Evolutionary conservation across 257 asterid species (phyloP).

Genomic region (Solanum peruvianum): DNA sequence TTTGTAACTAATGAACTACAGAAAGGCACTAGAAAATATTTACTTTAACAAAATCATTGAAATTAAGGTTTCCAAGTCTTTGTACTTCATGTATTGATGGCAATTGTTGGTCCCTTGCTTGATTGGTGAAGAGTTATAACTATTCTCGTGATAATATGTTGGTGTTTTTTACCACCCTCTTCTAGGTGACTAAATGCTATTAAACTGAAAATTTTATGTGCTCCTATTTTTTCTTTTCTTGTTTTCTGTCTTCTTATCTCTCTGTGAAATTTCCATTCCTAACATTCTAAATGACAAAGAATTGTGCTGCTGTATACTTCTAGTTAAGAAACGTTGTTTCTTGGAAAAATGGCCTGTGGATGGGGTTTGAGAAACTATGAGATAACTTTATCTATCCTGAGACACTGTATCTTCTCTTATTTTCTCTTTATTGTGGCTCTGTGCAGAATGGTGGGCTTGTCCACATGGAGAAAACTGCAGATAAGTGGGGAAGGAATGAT

Average conservation of each 20-base stretch:
- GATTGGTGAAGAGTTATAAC: not conserved
- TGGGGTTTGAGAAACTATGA: not conserved
- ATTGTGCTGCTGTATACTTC: not conserved
- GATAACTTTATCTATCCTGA: not conserved
- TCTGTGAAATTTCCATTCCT: not conserved
- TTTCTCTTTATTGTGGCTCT: not conserved
- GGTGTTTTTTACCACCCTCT: not conserved
- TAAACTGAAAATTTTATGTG: not conserved
- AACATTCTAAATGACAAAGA: not conserved
- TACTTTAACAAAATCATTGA: not conserved
- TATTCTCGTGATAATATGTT: not conserved
- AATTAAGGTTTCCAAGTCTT: not conserved
- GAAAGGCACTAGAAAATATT: not conserved
- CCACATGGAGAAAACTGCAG: slow-evolving; percentile 89
- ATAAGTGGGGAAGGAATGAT: slow-evolving; percentile 86
- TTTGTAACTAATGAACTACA: not conserved
- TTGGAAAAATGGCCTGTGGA: not conserved
- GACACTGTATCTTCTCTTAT: not conserved
- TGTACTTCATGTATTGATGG: not conserved
- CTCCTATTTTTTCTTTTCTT: not conserved
- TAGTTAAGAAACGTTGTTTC: not conserved
- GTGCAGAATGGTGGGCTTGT: slow-evolving; percentile 58
- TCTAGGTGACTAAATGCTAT: not conserved
- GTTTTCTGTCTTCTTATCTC: not conserved
- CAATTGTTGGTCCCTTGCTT: not conserved